Conservation (phyloP, 345 rosid species). For the Limnanthes douglasii region DNA sequence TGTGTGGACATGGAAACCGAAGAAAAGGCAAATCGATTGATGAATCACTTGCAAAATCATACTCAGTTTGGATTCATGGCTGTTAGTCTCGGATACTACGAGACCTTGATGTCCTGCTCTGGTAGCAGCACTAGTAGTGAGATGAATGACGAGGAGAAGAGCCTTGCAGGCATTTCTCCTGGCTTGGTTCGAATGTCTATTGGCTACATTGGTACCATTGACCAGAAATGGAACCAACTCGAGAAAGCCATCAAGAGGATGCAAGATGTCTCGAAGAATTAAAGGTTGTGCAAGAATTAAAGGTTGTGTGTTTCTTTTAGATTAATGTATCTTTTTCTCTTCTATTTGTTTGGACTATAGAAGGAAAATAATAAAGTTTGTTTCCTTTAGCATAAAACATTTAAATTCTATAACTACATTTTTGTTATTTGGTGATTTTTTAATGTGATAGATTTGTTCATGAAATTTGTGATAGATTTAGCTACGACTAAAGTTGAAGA, state of each 20-base stretch:
- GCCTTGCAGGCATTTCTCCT: slow-evolving; percentile 80
- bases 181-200: slow-evolving; percentile 84
- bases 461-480: no score
- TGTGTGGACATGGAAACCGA: slow-evolving; percentile 80
- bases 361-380: no score
- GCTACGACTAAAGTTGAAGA: no score
- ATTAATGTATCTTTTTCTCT: no score
- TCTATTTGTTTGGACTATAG: no score
- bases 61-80: slow-evolving; percentile 95
- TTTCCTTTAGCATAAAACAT: no score
- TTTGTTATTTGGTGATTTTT: no score
- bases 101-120: slow-evolving; percentile 90
- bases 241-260: slow-evolving; percentile 57
- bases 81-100: slow-evolving; percentile 87
- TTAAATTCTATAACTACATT: no score
- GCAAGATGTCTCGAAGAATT: no score
- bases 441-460: no score
- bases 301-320: no score
- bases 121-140: slow-evolving; percentile 94
- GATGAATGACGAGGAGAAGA: slow-evolving; percentile 49
- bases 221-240: slow-evolving; percentile 81
- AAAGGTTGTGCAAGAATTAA: no score
- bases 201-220: slow-evolving; percentile 76
- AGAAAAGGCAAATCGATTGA: slow-evolving; percentile 65
- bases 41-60: slow-evolving; percentile 60